Conservation (phyloP, 2,329 filamentous ascomycete species). For the Magnaporthiopsis incrustans region DNA sequence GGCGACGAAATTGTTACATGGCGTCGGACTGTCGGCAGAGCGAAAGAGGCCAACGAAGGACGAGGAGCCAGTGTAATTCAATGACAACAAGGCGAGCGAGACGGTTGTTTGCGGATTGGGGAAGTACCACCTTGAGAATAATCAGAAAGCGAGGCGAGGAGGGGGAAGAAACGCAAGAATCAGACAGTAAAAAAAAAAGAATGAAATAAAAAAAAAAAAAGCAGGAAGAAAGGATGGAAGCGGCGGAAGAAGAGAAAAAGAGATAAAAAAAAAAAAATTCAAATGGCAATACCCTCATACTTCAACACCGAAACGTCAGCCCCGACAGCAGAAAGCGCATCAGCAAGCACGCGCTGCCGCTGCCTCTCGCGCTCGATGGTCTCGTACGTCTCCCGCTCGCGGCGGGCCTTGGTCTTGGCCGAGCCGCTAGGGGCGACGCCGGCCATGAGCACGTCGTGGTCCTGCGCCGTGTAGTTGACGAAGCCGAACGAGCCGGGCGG, state of each 20-base stretch:
- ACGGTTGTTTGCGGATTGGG: too few species aligned
- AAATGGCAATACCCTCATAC: constrained; percentile 6
- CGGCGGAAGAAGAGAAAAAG: too few species aligned
- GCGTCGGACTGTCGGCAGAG: too few species aligned
- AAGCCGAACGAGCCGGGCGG: constrained; percentile 46
- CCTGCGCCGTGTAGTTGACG: constrained; percentile 82
- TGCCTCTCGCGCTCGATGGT: constrained; percentile 45
- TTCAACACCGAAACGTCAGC: constrained; percentile 48
- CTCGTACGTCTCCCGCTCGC: constrained; percentile 82
- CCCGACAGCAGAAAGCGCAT: constrained; percentile 62
- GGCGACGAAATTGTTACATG: too few species aligned
- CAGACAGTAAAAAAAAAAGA: constrained; percentile 8
- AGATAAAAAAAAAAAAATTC: background rate
- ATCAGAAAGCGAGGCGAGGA: too few species aligned
- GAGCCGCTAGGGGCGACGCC: constrained; percentile 88
- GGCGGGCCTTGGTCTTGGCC: constrained; percentile 86
- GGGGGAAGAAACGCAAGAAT: too few species aligned
- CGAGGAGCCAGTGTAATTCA: too few species aligned
- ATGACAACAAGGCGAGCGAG: too few species aligned
- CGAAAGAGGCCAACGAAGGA: too few species aligned
- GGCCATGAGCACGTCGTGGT: constrained; percentile 71
- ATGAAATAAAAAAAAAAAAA: constrained; percentile 2
- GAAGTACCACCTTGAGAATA: too few species aligned
- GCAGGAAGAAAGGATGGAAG: background rate
- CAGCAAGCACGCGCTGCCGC: constrained; percentile 59